Conservation (phyloP, 345 rosid species). For the Camelina sativa region DNA sequence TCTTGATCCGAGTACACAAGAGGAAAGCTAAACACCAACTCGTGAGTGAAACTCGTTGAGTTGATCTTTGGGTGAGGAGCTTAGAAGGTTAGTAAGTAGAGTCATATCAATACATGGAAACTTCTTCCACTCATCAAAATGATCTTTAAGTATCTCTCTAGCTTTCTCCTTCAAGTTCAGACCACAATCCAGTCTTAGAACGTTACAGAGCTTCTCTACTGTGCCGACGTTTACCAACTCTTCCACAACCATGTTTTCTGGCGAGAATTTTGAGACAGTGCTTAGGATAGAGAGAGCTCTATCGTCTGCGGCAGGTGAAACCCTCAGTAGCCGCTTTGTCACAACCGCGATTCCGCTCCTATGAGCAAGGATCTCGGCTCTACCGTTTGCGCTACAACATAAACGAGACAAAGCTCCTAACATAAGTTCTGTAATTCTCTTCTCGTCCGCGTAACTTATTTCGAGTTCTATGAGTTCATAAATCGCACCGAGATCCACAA, state of each 20-base stretch:
- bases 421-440: conserved; percentile 61
- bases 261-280: conserved; percentile 53
- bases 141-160: conserved; percentile 55
- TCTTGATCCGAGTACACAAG: background rate
- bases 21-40: conserved; percentile 23
- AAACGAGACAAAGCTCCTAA: conserved; percentile 58
- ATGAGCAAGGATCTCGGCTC: conserved; percentile 64
- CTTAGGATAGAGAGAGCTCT: conserved; percentile 62
- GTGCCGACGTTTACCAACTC: conserved; percentile 70
- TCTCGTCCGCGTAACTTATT: conserved; percentile 44
- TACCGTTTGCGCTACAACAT: conserved; percentile 75
- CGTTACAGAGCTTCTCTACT: conserved; percentile 60
- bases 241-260: conserved; percentile 53
- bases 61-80: conserved; percentile 31
- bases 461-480: conserved; percentile 74
- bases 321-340: conserved; percentile 55
- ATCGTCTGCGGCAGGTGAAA: conserved; percentile 58
- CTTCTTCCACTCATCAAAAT: conserved; percentile 62
- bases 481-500: conserved; percentile 62
- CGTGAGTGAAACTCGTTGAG: conserved; percentile 17
- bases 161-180: conserved; percentile 58
- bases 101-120: conserved; percentile 56
- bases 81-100: conserved; percentile 41
- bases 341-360: conserved; percentile 62
- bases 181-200: conserved; percentile 53